Base-by-base conservation (phyloP, 179 eudicot genomes). In the Patellifolia procumbens region DNA sequence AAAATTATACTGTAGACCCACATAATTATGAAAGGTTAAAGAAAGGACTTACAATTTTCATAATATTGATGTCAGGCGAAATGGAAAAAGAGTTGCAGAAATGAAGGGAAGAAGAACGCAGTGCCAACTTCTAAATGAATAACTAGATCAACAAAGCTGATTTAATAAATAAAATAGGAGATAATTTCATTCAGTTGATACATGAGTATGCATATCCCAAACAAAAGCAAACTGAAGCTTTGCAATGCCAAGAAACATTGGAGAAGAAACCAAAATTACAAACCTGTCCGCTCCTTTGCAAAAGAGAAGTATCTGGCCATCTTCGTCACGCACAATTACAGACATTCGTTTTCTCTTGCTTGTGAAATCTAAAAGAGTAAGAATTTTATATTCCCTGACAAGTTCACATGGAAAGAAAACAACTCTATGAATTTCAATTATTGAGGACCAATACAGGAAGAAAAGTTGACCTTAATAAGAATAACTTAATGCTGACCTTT, bases 251-350 rank as follows among this genome's bases (percentile, higher is more conserved):
- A 72, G 56, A 20, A 65, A 56, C 67, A 74, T 24, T 24, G 32
- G 58, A 66, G 74, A 59, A 76, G 37, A 74, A 70, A 59, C 28
- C 35, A 48, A 28, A 34, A 26, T 32, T 64, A 79, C 89, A 70
- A 43, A 91, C 96, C 91, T 91, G 89, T 91, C 96, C 66, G 99
- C 99, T 61, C 99, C 99, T 90, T 95, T 95, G 83, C 99, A 95
- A 7, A 90, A 75, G 79, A 95, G 93, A 83, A 91, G 74, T 79
- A 93, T 86, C 78, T 95, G 92, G 60, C 98, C 99, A 55, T 87
- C 86, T 82, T 89, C 98, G 80, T 89, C 94, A 66, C 85, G 89
- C 66, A 93, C 85, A 59, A 91, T 90, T 16, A 88, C 93, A 70
- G 99, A 89, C 97, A 93, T 95, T 81, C 99, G 80, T 86, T 95